Percentiles rank a stretch among this genome's conserved stretches.
These are phyloP conservation scores for Sindora glabra DNA, from an alignment of 306 rosid genomes.

Conservation along the genomic window DNA sequence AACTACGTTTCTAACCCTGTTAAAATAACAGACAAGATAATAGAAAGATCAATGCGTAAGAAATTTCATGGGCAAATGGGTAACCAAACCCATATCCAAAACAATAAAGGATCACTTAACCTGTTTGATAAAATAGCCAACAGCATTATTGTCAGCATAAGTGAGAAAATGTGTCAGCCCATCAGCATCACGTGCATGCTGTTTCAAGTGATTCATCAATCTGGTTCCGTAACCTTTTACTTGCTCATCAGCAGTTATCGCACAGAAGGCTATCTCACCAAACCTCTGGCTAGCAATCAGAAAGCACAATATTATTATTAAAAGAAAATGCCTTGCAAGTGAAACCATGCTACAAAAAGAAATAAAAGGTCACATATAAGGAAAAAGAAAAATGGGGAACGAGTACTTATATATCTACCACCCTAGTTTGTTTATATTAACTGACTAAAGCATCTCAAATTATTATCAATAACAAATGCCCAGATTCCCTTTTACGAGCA, in stretches of 20 bases:
- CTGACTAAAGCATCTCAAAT: background rate
- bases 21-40: background rate
- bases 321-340: background rate
- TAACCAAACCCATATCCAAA: background rate
- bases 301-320: conserved; percentile 10
- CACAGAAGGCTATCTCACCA: conserved; percentile 95
- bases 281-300: conserved; percentile 64
- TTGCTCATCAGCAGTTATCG: conserved; percentile 95
- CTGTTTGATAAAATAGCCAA: conserved; percentile 96
- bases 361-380: background rate
- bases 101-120: conserved; percentile 32
- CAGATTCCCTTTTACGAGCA: background rate
- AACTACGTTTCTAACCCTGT: background rate
- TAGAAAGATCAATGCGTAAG: background rate
- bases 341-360: background rate
- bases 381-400: background rate
- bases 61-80: background rate
- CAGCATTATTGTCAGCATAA: conserved; percentile 97
- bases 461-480: background rate
- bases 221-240: conserved; percentile 97
- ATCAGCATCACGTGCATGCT: conserved; percentile 81
- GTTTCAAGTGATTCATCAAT: conserved; percentile 95
- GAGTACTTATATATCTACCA: too few species aligned
- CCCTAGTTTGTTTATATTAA: too few species aligned
- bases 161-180: conserved; percentile 97